phyloP scores from a whole-genome alignment of 306 rosid species.

The Trichosanthes truncata region DNA sequence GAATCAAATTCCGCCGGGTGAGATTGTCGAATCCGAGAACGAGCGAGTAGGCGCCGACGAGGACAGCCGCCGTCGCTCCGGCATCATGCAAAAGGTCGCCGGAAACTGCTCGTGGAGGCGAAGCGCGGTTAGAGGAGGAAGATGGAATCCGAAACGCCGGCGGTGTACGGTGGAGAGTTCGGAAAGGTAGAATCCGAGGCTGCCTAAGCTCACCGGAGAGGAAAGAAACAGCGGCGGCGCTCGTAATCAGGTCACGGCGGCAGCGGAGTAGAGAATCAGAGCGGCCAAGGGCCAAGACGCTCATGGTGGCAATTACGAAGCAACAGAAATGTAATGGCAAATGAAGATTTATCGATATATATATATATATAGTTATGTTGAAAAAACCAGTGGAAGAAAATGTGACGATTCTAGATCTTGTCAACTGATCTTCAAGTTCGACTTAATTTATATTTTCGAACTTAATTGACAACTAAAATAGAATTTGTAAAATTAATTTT shows the following conservation, averaged over 20 bases:
- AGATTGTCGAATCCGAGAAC: slow-evolving; percentile 55
- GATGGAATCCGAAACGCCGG: slow-evolving; percentile 7
- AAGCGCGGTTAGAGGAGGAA: background rate
- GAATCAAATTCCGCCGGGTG: slow-evolving; percentile 38
- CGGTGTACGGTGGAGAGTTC: slow-evolving; percentile 24
- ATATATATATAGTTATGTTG: too few species aligned
- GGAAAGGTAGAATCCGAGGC: background rate
- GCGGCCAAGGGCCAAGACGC: background rate
- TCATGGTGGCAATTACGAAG: background rate
- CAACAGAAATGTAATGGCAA: background rate
- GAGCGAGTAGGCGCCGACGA: slow-evolving; percentile 56
- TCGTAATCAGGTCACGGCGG: background rate
- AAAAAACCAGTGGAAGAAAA: too few species aligned
- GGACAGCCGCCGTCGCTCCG: slow-evolving; percentile 48
- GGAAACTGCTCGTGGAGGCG: slow-evolving; percentile 7
- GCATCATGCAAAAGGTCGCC: slow-evolving; percentile 38
- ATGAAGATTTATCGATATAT: background rate
- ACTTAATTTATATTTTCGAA: too few species aligned
- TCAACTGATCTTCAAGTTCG: too few species aligned
- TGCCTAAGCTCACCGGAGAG: background rate
- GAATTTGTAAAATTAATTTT: too few species aligned
- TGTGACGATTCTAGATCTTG: too few species aligned
- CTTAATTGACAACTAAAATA: too few species aligned
- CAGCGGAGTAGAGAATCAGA: background rate
- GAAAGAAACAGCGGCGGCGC: background rate